Base-by-base conservation (phyloP, 176 grass and related monocot species). In the Eleusine coracana region DNA sequence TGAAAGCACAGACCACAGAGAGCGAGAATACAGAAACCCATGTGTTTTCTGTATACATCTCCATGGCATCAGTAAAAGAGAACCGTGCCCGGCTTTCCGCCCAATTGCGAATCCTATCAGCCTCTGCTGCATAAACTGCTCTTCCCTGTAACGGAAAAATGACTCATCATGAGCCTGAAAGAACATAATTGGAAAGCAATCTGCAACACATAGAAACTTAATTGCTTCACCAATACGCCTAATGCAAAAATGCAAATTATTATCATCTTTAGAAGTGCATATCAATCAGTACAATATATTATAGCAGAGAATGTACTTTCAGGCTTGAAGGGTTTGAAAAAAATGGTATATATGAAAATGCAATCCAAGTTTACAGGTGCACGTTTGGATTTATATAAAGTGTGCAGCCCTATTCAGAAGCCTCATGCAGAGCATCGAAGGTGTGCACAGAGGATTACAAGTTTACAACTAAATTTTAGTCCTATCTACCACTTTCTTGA, bases 11-110 rank as follows among this genome's bases (percentile, higher is more conserved):
- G 66, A 99, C 93, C 16, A 99, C 97, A 0, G 97, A 99, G 34
- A 99, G 91, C 2, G 97, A 99, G 89, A 99, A 99, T 6, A 99
- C 97, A 2, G 97, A 99, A 37, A 96, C 83, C 97, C 97, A 99
- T 8, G 93, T 99, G 85, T 86, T 99, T 80, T 99, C 97, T 0
- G 93, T 87, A 65, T 99, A 96, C 97, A 99, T 94, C 87, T 96
- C 97, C 97, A 96, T 99, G 68, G 97, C 97, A 55, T 99, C 97
- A 3, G 97, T 96, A 81, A 99, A 92, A 25, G 97, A 99, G 67
- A 99, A 96, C 12, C 85, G 87, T 6, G 97, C 86, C 38, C 97
- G 87, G 74, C 94, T 99, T 86, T 99, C 93, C 25, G 97, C 97
- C 97, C 97, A 99, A 60, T 96, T 96, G 74, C 97, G 89, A 80